A percentile compares a stretch with the other conserved stretches of the same genome.
Conservation (phyloP, 208 protist genomes). For the Leishmania tarentolae region DNA sequence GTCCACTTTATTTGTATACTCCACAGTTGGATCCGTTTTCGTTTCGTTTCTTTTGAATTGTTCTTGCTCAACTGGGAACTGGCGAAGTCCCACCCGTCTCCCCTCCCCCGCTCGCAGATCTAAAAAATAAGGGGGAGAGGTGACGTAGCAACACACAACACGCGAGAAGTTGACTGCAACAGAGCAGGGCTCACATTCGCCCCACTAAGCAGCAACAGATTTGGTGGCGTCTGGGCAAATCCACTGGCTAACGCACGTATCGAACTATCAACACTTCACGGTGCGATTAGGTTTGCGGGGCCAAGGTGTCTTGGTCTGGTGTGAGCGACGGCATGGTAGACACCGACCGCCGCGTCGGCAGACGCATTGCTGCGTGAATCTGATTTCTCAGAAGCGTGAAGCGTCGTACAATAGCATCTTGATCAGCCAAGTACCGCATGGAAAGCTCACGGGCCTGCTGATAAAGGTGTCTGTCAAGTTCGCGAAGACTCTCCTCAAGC, state of each 20-base stretch:
- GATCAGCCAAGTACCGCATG: slow-evolving; percentile 78
- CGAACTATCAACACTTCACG: background rate
- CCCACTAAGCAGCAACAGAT: background rate
- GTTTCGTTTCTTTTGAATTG: too few relatives aligned
- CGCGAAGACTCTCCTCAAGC: slow-evolving; percentile 71
- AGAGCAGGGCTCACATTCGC: background rate
- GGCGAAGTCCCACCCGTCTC: background rate
- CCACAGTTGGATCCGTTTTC: background rate
- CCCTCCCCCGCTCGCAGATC: background rate
- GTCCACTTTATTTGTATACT: background rate
- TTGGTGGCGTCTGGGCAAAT: background rate
- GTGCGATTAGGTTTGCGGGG: slow-evolving; percentile 1
- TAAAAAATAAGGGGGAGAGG: background rate
- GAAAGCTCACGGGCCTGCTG: slow-evolving; percentile 82
- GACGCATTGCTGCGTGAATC: slow-evolving; percentile 59
- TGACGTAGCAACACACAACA: background rate
- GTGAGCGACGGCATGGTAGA: background rate
- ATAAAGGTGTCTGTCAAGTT: slow-evolving; percentile 74
- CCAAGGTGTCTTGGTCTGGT: background rate
- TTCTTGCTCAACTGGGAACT: background rate
- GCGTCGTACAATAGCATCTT: slow-evolving; percentile 72
- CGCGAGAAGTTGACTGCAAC: background rate
- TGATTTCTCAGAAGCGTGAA: slow-evolving; percentile 69
- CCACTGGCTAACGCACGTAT: background rate
- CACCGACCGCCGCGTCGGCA: slow-evolving; percentile 4